Percentiles rank a stretch among this genome's conserved stretches.
Conservation (phyloP, 257 asterid genomes). For the Plantago elongata region DNA sequence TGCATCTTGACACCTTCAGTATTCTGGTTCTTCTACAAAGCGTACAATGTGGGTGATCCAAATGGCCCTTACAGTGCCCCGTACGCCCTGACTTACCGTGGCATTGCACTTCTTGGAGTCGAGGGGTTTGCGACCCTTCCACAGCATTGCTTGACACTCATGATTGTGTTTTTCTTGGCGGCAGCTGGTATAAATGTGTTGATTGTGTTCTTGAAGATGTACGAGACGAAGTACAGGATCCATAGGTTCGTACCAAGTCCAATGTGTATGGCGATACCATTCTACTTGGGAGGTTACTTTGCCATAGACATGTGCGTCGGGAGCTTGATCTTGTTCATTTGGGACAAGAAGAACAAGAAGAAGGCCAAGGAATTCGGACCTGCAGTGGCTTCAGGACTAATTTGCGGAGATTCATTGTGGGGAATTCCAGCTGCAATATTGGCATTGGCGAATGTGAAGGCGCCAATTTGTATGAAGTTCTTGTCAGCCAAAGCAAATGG, state of each 20-base stretch:
- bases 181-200: slow-evolving; percentile 30
- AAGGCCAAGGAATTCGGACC: slow-evolving; percentile 40
- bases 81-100: slow-evolving; percentile 41
- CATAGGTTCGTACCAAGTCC: slow-evolving; percentile 60
- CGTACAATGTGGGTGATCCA: slow-evolving; percentile 43
- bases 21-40: slow-evolving; percentile 42
- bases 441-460: slow-evolving; percentile 36
- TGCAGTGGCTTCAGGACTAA: slow-evolving; percentile 66
- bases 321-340: slow-evolving; percentile 44
- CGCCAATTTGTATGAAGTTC: slow-evolving; percentile 76
- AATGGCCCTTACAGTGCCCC: slow-evolving; percentile 54
- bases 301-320: slow-evolving; percentile 85
- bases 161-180: slow-evolving; percentile 30
- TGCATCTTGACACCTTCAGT: slow-evolving; percentile 34
- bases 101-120: slow-evolving; percentile 53
- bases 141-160: slow-evolving; percentile 41
- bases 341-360: slow-evolving; percentile 36
- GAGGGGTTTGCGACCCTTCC: slow-evolving; percentile 65
- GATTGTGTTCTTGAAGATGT: slow-evolving; percentile 19
- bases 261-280: slow-evolving; percentile 85
- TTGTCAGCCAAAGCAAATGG: slow-evolving; percentile 24
- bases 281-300: slow-evolving; percentile 65
- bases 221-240: slow-evolving; percentile 38
- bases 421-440: slow-evolving; percentile 67
- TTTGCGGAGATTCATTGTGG: slow-evolving; percentile 77